Evolutionary conservation across 1,139 yeast species (phyloP), one percentile per base, ranked within the genome.

Genomic region (Scheffersomyces parashehatae): DNA sequence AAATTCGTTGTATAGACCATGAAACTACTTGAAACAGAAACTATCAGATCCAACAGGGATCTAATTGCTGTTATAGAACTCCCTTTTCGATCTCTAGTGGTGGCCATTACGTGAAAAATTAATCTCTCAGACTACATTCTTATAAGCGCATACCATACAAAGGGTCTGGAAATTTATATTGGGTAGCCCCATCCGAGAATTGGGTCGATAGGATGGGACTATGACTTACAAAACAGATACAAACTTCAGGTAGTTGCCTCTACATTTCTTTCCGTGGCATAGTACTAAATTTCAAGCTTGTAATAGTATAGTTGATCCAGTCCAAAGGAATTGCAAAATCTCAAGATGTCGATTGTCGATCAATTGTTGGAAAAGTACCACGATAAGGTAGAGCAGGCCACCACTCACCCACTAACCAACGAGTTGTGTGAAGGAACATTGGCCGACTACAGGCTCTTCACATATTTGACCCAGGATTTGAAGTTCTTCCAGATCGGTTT

Each of bases 391-490:
- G 41, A 49, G 6, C 51, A 53, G 35, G 66, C 82, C 3, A 68
- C 70, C 10, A 56, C 66, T 15, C 82, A 77, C 45, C 62, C 62
- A 1, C 63, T 79, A 28, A 74, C 82, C 15, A 63, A 62, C 34
- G 79, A 79, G 48, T 54, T 76, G 36, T 77, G 82, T 50, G 51
- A 49, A 8, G 84, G 83, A 1, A 65, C 71, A 1, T 59, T 79
- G 20, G 57, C 73, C 0, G 76, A 77, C 50, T 54, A 62, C 35
- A 68, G 59, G 31, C 60, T 79, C 24, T 72, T 60, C 53, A 67
- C 74, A 1, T 79, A 79, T 50, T 54, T 79, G 41, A 64, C 66
- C 5, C 83, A 79, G 53, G 84, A 79, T 53, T 58, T 75, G 45
- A 69, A 68, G 46, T 79, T 70, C 51, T 79, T 79, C 52, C 70